phyloP scores from a whole-genome alignment of 2,329 filamentous ascomycete species.

The Paraconiothyrium sp. region DNA sequence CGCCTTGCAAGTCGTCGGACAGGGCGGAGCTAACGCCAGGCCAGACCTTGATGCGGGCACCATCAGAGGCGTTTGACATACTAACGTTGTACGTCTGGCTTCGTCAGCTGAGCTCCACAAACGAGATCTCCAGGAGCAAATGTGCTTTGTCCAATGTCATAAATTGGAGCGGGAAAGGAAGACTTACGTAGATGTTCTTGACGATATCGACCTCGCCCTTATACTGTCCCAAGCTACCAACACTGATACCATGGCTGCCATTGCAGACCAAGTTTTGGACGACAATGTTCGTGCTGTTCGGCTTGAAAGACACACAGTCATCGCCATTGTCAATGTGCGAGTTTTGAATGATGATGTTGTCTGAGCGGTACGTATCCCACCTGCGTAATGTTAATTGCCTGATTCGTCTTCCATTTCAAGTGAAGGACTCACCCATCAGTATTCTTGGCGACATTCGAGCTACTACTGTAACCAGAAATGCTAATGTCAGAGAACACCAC shows the following conservation, averaged over 20 bases:
- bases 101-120: conserved; percentile 9
- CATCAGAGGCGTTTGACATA: conserved; percentile 61
- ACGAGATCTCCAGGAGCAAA: background rate
- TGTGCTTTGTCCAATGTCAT: conserved; percentile 31
- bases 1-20: conserved; percentile 70
- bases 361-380: conserved; percentile 70
- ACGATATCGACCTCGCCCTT: conserved; percentile 71
- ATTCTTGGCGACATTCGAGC: conserved; percentile 68
- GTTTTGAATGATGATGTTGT: conserved; percentile 72
- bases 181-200: conserved; percentile 69
- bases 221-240: conserved; percentile 78
- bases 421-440: conserved; percentile 62
- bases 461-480: conserved; percentile 65
- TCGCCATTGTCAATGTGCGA: conserved; percentile 72
- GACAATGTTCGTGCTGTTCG: conserved; percentile 74
- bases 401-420: conserved; percentile 57
- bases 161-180: background rate
- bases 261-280: conserved; percentile 74
- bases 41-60: conserved; percentile 79
- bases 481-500: conserved; percentile 71
- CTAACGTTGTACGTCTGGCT: conserved; percentile 46
- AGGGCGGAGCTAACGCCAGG: conserved; percentile 65
- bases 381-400: conserved; percentile 53
- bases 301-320: conserved; percentile 79
- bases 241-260: conserved; percentile 75